Base-by-base conservation (phyloP, 305 asterid species). In the Fraxinus greggii region DNA sequence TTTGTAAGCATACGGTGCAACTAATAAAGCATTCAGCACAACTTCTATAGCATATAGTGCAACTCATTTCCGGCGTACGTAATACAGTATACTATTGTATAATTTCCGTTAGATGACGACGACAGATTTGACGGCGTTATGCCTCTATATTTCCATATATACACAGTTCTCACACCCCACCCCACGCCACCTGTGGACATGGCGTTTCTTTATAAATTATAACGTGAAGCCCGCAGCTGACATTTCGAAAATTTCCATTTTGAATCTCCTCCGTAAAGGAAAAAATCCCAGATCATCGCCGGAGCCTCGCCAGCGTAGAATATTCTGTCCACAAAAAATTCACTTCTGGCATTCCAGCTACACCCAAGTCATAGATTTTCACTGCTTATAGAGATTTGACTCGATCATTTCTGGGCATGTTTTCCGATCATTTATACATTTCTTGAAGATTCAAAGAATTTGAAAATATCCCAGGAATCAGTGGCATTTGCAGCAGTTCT, bases 21-120 rank as follows among this genome's bases (percentile, higher is more conserved):
- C 32, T 8, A 17, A 24, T 21, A 9, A 19, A 9, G 38, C n/a
- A 21, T 8, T 40, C 13, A 5, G 94, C 90, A 86, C 91, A 89
- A 81, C 31, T 9, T 28, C 9, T 31, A 0, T 1, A 61, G 73
- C 85, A 35, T 87, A 48, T 54, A 19, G 92, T 90, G 88, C 92
- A 90, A 85, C 88, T 0, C 61, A 15, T 75, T 63, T 9, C 51
- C 38, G 76, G 8, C 59, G 59, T 2, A 4, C n/a, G 45, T 3
- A 48, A 28, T 17, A 24, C 8, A 48, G 21, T 48, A 15, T 4
- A 15, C 7, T 15, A 48, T 15, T 40, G 6, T 35, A 74, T 67
- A 15, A 67, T 76, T 84, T 78, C 97, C 97, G 95, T 92, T 90
- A 91, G 79, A 29, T 89, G 88, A 90, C 92, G 91, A 85, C 86